Evolutionary conservation across 176 grass and related monocot species (phyloP).

Genomic region (Triticum urartu): DNA sequence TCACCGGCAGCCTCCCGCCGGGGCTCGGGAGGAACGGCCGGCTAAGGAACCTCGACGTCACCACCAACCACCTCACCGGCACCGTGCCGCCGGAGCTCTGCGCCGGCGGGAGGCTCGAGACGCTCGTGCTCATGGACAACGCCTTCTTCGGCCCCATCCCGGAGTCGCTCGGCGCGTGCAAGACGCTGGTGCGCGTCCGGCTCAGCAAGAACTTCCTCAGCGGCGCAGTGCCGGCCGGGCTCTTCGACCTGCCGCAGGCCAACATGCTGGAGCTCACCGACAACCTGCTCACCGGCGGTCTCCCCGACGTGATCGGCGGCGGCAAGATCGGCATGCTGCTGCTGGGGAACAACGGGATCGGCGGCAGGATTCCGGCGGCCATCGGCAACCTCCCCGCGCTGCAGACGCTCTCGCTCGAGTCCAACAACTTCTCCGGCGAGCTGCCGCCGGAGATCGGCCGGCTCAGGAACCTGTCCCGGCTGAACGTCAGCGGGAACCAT

Average conservation of each 20-base stretch:
- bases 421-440: conserved; percentile 53
- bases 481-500: conserved; percentile 68
- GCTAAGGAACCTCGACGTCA: conserved; percentile 55
- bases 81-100: conserved; percentile 58
- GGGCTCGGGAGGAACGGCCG: conserved; percentile 51
- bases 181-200: conserved; percentile 56
- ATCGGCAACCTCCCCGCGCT: conserved; percentile 68
- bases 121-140: conserved; percentile 83
- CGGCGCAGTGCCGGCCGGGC: conserved; percentile 52
- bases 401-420: conserved; percentile 63
- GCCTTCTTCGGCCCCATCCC: conserved; percentile 77
- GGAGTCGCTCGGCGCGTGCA: conserved; percentile 55
- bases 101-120: conserved; percentile 29
- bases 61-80: conserved; percentile 68
- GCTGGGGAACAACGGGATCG: conserved; percentile 47
- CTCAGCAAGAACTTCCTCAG: conserved; percentile 65
- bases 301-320: conserved; percentile 42
- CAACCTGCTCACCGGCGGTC: conserved; percentile 71
- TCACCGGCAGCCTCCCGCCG: conserved; percentile 55
- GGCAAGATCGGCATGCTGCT: conserved; percentile 40
- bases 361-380: conserved; percentile 44
- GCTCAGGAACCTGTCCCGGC: conserved; percentile 49
- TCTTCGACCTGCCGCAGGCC: conserved; percentile 60
- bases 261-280: conserved; percentile 79
- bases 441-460: conserved; percentile 61